These are phyloP conservation scores for Xylariomycetidae sp. DNA, from an alignment of 2,329 filamentous ascomycete genomes.

Conservation along the genomic window DNA sequence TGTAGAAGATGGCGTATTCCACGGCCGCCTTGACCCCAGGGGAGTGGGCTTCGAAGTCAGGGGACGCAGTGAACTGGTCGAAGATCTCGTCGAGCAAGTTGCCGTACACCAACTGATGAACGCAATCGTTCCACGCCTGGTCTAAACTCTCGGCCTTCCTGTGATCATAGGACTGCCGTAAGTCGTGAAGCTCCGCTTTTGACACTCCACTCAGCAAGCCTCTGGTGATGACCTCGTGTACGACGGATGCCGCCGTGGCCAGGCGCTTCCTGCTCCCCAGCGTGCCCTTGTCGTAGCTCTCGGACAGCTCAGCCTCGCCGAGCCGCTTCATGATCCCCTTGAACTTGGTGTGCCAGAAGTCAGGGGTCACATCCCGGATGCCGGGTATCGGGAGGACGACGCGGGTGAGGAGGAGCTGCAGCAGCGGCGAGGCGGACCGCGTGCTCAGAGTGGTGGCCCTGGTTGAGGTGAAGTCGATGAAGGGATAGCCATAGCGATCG, in stretches of 20 bases:
- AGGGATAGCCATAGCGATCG: conserved; percentile 64
- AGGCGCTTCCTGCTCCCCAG: conserved; percentile 70
- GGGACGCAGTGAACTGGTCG: conserved; percentile 51
- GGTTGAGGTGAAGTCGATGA: conserved; percentile 31
- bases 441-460: conserved; percentile 19
- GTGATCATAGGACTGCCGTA: conserved; percentile 46
- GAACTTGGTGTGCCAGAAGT: conserved; percentile 61
- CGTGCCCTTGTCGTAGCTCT: conserved; percentile 75
- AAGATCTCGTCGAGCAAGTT: conserved; percentile 60
- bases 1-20: conserved; percentile 49
- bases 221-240: conserved; percentile 64
- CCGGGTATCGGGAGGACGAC: conserved; percentile 63
- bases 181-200: conserved; percentile 15
- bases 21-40: conserved; percentile 56
- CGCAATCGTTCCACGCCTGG: conserved; percentile 59
- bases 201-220: conserved; percentile 59
- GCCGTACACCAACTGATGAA: conserved; percentile 63
- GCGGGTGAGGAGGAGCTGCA: conserved; percentile 62
- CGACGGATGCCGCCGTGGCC: conserved; percentile 62
- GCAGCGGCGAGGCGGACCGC: conserved; percentile 52
- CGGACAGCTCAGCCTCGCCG: conserved; percentile 63
- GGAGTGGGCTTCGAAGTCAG: conserved; percentile 59
- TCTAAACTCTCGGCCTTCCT: conserved; percentile 54
- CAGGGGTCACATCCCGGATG: conserved; percentile 52
- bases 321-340: conserved; percentile 56